phyloP scores from a whole-genome alignment of 768 basidiomycete genomes.

The Pleurotus djamor region DNA sequence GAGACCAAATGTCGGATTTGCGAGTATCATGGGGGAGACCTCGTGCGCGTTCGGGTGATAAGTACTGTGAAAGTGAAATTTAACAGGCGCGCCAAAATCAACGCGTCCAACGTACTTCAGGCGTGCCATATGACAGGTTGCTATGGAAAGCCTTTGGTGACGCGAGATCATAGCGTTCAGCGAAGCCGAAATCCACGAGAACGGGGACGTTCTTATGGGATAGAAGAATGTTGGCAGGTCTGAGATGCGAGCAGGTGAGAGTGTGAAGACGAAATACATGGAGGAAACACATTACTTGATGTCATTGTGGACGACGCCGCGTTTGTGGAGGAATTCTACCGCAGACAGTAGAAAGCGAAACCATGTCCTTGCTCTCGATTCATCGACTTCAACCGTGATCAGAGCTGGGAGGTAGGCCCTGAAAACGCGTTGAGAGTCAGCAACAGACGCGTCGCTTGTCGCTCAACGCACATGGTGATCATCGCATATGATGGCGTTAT shows the following conservation, averaged over 20 bases:
- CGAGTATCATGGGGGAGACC: constrained; percentile 92
- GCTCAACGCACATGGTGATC: constrained; percentile 77
- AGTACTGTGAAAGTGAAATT: constrained; percentile 56
- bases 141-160: constrained; percentile 73
- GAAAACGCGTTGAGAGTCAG: constrained; percentile 5
- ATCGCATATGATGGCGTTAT: constrained; percentile 89
- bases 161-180: constrained; percentile 74
- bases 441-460: background rate
- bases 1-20: constrained; percentile 86
- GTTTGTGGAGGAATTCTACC: constrained; percentile 79
- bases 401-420: constrained; percentile 89
- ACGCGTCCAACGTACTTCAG: constrained; percentile 56
- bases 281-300: constrained; percentile 63
- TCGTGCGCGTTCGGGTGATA: constrained; percentile 88
- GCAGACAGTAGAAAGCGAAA: constrained; percentile 81
- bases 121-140: constrained; percentile 86
- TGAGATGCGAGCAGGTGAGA: constrained; percentile 23
- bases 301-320: constrained; percentile 89
- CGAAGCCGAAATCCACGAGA: constrained; percentile 96
- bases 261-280: constrained; percentile 3
- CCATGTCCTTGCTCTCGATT: constrained; percentile 76
- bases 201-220: constrained; percentile 78
- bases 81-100: background rate
- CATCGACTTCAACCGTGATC: constrained; percentile 86
- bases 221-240: constrained; percentile 92